A percentile compares a stretch with the other conserved stretches of the same genome.
Evolutionary conservation across 441 rosid species (phyloP).

Genomic region (Populus hybrid): DNA sequence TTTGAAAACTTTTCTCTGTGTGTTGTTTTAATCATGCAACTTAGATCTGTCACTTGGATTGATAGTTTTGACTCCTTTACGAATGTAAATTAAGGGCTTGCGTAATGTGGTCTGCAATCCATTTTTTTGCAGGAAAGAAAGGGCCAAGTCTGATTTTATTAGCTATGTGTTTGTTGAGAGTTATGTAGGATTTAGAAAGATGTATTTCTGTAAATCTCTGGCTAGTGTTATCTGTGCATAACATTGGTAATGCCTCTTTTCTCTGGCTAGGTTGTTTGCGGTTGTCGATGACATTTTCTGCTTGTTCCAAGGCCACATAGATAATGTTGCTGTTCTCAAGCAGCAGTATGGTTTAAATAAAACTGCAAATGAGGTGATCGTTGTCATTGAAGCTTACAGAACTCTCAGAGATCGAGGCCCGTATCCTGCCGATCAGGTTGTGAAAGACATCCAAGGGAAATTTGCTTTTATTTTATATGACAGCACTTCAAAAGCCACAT

Average conservation of each 20-base stretch:
- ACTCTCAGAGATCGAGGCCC: conserved; percentile 96
- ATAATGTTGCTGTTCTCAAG: conserved; percentile 74
- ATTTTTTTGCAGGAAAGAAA: background rate
- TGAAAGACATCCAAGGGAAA: conserved; percentile 79
- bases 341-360: conserved; percentile 92
- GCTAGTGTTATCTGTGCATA: background rate
- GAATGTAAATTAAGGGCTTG: too few species aligned
- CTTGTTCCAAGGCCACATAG: conserved; percentile 90
- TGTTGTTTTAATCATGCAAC: background rate
- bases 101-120: too few species aligned
- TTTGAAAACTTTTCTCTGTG: background rate
- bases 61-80: background rate
- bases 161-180: background rate
- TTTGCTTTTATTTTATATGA: conserved; percentile 77
- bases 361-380: conserved; percentile 81
- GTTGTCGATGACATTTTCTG: conserved; percentile 96
- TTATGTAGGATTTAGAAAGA: background rate
- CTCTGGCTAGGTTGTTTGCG: conserved; percentile 62
- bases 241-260: background rate
- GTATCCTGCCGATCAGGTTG: conserved; percentile 94
- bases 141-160: background rate
- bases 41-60: background rate
- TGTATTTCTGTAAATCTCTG: background rate
- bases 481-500: conserved; percentile 52
- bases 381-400: conserved; percentile 86